phyloP scores from a whole-genome alignment of 1,284 basidiomycete genomes.

The Papiliotrema nemorosa region DNA sequence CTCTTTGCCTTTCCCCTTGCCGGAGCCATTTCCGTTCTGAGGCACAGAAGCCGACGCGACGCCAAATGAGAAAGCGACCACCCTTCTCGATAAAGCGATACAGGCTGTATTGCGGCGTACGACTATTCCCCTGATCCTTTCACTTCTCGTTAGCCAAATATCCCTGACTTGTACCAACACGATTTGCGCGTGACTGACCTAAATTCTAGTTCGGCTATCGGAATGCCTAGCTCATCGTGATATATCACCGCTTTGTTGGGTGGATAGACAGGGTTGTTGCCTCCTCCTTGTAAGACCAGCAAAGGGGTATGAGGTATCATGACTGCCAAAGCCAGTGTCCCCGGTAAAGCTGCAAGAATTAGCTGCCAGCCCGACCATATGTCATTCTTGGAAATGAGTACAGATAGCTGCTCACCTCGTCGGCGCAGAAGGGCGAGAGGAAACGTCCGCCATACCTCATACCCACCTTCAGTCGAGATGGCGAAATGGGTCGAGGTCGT shows the following conservation, averaged over 20 bases:
- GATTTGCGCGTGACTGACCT: slow-evolving; percentile 29
- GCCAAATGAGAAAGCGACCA: slow-evolving; percentile 73
- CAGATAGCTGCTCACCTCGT: slow-evolving; percentile 58
- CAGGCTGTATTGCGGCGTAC: slow-evolving; percentile 77
- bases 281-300: slow-evolving; percentile 84
- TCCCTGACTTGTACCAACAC: neutral
- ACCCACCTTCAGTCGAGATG: slow-evolving; percentile 74
- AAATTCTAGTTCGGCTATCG: slow-evolving; percentile 88
- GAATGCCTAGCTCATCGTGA: slow-evolving; percentile 69
- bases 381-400: too few relatives aligned
- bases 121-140: slow-evolving; percentile 74
- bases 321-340: slow-evolving; percentile 71
- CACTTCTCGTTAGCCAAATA: slow-evolving; percentile 53
- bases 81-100: slow-evolving; percentile 72
- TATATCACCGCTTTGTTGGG: slow-evolving; percentile 92
- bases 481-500: slow-evolving; percentile 75
- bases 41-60: slow-evolving; percentile 29
- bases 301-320: slow-evolving; percentile 80
- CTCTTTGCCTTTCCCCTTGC: slow-evolving; percentile 8
- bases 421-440: slow-evolving; percentile 75
- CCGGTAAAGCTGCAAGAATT: slow-evolving; percentile 46
- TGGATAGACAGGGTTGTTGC: slow-evolving; percentile 82
- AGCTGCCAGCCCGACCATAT: slow-evolving; percentile 7
- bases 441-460: slow-evolving; percentile 76
- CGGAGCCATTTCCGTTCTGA: too few relatives aligned